These are phyloP conservation scores for Thelephora terrestris DNA, from an alignment of 1,284 basidiomycete species.

Conservation along the genomic window DNA sequence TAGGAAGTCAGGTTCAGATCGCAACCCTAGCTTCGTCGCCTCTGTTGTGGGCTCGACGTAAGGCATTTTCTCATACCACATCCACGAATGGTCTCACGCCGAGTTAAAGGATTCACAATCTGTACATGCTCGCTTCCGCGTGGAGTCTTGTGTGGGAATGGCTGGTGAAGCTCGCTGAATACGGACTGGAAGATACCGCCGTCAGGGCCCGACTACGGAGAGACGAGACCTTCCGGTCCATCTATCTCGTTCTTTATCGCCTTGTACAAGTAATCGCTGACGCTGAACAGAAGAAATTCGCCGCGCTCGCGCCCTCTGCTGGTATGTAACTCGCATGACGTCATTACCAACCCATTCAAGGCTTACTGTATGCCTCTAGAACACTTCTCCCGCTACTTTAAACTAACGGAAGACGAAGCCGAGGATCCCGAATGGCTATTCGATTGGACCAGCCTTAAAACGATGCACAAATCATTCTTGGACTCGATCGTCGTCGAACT, in stretches of 20 bases:
- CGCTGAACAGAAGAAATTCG: conserved; percentile 50
- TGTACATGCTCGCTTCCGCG: conserved; percentile 64
- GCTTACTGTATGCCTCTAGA: conserved; percentile 21
- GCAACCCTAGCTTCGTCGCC: conserved; percentile 40
- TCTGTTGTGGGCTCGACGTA: conserved; percentile 51
- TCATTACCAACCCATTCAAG: conserved; percentile 18
- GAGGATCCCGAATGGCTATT: conserved; percentile 43
- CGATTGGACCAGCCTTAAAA: conserved; percentile 47
- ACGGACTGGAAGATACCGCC: conserved; percentile 42
- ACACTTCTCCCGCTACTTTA: conserved; percentile 62
- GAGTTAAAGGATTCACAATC: conserved; percentile 54
- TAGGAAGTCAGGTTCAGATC: conserved; percentile 29
- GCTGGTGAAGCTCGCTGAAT: conserved; percentile 39
- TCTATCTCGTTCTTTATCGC: conserved; percentile 56
- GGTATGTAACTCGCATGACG: conserved; percentile 30
- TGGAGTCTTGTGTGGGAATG: conserved; percentile 58
- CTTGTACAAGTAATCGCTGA: conserved; percentile 48
- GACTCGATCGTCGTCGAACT: conserved; percentile 74
- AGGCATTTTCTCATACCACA: conserved; percentile 9
- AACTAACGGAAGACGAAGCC: conserved; percentile 28
- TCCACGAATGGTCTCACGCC: background rate
- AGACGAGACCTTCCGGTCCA: conserved; percentile 37
- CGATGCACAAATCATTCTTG: conserved; percentile 60
- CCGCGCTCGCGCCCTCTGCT: conserved; percentile 51
- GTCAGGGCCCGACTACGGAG: conserved; percentile 41